Base-by-base conservation (phyloP, 2,329 filamentous ascomycete species). In the Pestalotiopsis sp. region DNA sequence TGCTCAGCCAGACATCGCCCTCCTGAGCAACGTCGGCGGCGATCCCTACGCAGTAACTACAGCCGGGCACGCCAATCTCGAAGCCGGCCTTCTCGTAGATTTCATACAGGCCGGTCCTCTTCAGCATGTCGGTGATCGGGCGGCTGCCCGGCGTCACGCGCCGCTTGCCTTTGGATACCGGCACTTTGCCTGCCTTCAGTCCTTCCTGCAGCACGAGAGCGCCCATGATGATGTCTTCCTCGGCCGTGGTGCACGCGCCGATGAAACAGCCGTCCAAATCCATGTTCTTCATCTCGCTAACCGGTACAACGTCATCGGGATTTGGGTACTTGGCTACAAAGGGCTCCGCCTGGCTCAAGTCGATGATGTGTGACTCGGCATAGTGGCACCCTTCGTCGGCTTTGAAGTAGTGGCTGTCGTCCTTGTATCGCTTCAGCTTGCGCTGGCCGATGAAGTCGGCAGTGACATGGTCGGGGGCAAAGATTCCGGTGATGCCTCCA, bases 11-110 rank as follows among this genome's bases (percentile, higher is more conserved):
- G 0, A 80, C 78, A 69, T 83, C 81, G 1, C 81, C 82, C 6
- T 78, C 72, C 1, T 66, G 76, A 3, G 82, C 82, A 65, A 78
- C 75, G 69, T 84, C 83, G 1, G 79, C 81, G 11, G 73, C 75
- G 75, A 83, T 80, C 1, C 82, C 81, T 4, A 84, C 82, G 57
- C 83, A 84, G 69, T 82, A 84, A 45, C 79, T 82, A 72, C 82
- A 84, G 0, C 82, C 82, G 0, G 83, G 82, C 0, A 78, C 73
- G 1, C 81, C 79, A n/a, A 81, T 74, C 57, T 79, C 77, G 70
- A 84, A 84, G 0, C 82, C 82, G 9, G 81, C 82, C 3, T 76
- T 70, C 57, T 81, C 74, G 66, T 84, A 84, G 1, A 82, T 70
- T 3, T 80, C 76, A 1, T 75, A 68, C 1, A 84, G 74, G 0